Base-by-base conservation (phyloP, 306 rosid genomes). In the Astragalus glycyphyllos region DNA sequence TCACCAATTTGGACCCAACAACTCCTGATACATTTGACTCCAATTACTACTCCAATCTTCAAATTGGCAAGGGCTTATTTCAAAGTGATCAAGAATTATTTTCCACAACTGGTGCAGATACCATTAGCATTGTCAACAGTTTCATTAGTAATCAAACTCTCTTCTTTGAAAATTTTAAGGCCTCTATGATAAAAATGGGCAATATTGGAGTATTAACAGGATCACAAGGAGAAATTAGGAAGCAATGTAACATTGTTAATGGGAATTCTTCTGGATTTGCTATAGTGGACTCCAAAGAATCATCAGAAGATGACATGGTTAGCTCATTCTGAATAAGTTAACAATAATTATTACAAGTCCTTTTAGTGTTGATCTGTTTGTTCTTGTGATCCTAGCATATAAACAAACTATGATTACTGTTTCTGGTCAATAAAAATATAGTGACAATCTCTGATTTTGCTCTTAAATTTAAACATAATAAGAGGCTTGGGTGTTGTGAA, bases 401-500 rank as follows among this genome's bases (percentile, higher is more conserved):
- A 26, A 3, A 26, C 31, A 26, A 26, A 26, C 31, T 26, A 26
- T 26, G 31, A 26, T 26, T 26, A 26, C 31, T 26, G 4, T 0
- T 3, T 26, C 31, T 26, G 1, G 31, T 3, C 4, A 2, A 2
- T 26, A 26, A 26, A 2, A 26, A 26, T 26, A 26, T 26, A 3
- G 3, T 26, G 4, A 26, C 31, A 26, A 26, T 26, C 31, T 26
- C 3, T 26, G n/a, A 26, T 26, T 26, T 26, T 26, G 31, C 3
- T 26, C 1, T 26, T 1, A 26, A 26, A 3, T 26, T 26, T 26
- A 26, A 26, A 26, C 31, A 2, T 26, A 5, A 46, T 68, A 4
- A 82, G 89, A 50, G 89, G 92, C 0, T 79, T 80, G 16, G 79
- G 81, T 4, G 87, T 82, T 0, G 77, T 84, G 4, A 83, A 82